Base-by-base conservation (phyloP, 2,329 filamentous ascomycete genomes). In the Alternaria sp. region DNA sequence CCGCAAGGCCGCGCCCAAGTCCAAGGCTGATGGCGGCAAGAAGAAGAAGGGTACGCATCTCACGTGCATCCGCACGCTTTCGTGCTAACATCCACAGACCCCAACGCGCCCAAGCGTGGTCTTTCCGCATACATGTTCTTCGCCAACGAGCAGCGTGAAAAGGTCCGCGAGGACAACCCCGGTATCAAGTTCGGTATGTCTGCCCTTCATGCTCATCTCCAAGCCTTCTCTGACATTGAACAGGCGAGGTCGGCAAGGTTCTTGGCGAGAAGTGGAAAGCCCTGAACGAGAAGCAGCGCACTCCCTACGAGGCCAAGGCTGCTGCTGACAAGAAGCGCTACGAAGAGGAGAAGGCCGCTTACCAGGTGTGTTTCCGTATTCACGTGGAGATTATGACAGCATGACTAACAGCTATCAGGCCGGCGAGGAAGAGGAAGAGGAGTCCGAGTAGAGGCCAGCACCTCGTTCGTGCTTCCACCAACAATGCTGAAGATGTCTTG, bases 41-140 rank as follows among this genome's bases (percentile, higher is more conserved):
- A 89, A 88, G 84, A 91, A 91, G 88, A 91, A 91, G 86, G 89
- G 88, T 89, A 79, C 61, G 69, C 65, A 34, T 38, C 49, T 65
- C 62, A 64, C 62, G 57, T 70, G 62, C 52, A 39, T 49, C 20
- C 20, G 30, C 48, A 51, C 24, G 55, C 54, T 22, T 24, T n/a
- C 30, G 54, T 22, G 59, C 62, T 63, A 39, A 72, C 51, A 12
- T 46, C 24, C 16, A 14, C 75, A 96, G 94, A 97, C 83, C 93
- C 93, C 82, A 97, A 97, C 84, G 94, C 94, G 63, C 95, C 95
- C 81, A 99, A 98, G 93, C 93, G 95, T 83, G 95, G 94, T 86
- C 92, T 99, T 51, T 98, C 95, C 54, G 95, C 95, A 67, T 99
- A 99, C 89, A 99, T 99, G 95, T 98, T 98, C 91, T 99, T 98